phyloP scores from a whole-genome alignment of 805 yeast species.

The Barnettozyma vustinii region DNA sequence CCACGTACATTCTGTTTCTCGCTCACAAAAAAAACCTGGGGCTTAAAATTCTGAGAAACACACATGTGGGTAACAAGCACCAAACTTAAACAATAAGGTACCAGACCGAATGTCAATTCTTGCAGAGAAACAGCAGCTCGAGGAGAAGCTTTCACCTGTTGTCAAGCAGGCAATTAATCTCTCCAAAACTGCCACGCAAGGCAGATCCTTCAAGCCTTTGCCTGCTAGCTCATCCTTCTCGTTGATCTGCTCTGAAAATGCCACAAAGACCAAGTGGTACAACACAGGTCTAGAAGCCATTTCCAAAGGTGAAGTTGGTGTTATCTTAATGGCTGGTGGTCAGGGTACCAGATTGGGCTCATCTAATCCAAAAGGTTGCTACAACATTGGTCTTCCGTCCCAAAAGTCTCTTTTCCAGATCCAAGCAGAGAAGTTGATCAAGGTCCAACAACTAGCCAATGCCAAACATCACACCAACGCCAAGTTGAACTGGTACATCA shows the following conservation, averaged over 20 bases:
- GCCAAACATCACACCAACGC: constrained; percentile 25
- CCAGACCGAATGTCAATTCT: constrained; percentile 7
- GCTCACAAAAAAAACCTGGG: neutral
- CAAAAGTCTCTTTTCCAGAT: constrained; percentile 81
- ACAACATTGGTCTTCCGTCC: constrained; percentile 79
- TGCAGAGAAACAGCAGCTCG: constrained; percentile 15
- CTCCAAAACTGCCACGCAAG: constrained; percentile 24
- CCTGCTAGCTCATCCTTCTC: constrained; percentile 48
- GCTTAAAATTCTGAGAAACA: neutral
- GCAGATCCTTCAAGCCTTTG: constrained; percentile 36
- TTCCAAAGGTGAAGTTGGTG: constrained; percentile 70
- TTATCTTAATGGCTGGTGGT: constrained; percentile 95
- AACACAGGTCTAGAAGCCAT: constrained; percentile 64
- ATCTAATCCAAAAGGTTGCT: constrained; percentile 89
- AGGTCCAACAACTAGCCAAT: constrained; percentile 53
- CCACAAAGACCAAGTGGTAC: constrained; percentile 20
- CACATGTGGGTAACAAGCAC: neutral
- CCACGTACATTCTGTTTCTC: neutral
- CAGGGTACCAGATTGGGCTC: constrained; percentile 97
- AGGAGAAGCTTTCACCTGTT: constrained; percentile 20
- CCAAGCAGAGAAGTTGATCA: constrained; percentile 80
- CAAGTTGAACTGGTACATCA: constrained; percentile 76
- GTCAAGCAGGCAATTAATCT: constrained; percentile 38
- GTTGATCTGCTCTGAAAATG: constrained; percentile 30
- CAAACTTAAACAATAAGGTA: too few species aligned